Base-by-base conservation (phyloP, 192 early-diverging fungal genomes). In the Funneliformis mosseae region DNA sequence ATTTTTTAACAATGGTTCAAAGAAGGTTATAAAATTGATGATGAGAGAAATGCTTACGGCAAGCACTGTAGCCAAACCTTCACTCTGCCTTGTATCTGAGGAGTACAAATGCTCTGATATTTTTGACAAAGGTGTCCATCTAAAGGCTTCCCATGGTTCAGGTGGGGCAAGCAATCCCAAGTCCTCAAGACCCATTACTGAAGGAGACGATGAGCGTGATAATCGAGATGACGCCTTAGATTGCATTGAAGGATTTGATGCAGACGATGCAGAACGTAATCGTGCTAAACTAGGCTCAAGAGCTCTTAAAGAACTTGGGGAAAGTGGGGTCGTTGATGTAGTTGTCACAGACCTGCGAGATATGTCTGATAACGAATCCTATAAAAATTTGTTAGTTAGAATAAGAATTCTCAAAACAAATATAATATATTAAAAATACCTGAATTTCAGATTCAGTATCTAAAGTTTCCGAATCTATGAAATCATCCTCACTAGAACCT, bases 41-140 rank as follows among this genome's bases (percentile, higher is more conserved):
- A 74, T 41, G 18, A 11, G 16, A 46, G 21, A 76, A 68, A 23
- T 27, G 59, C 84, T 76, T 27, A 88, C 87, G 28, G 83, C 83
- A 48, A 86, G 55, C 7, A 86, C 87, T 1, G 87, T 85, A 12
- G 81, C 62, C 14, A 88, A 63, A 7, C 87, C 87, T 61, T 75
- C 80, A 50, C 61, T 83, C 38, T 86, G 81, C 12, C 82, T 80
- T n/a, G 85, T 83, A 18, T 82, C 85, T 21, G 86, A 80, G 6
- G 88, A 88, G 67, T 88, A 88, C 4, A 91, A 71, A 11, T 91
- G 87, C 50, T 89, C 88, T 8, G 90, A 91, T 21, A 91, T 81
- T 77, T 87, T 88, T 2, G 81, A 73, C 16, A 91, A 76, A 3
- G 90, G 88, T 8, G 87, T 86, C 90, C 90, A 91, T 80, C 84